Percentiles rank a stretch among this genome's conserved stretches.
Conservation (phyloP, 2,329 filamentous ascomycete genomes). For the Chaetomium sp. region DNA sequence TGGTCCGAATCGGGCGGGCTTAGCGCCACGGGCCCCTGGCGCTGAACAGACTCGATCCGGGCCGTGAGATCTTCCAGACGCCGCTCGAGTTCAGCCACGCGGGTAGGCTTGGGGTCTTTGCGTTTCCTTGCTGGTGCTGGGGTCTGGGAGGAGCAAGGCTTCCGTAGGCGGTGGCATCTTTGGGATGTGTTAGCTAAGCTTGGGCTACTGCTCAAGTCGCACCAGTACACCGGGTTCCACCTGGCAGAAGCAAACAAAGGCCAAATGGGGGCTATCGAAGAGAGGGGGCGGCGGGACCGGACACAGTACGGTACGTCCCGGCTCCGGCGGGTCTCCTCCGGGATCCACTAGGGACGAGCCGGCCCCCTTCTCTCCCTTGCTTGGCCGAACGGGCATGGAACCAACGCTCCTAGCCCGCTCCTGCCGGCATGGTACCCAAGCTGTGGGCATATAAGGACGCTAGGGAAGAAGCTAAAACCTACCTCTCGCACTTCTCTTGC, state of each 20-base stretch:
- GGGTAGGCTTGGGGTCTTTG: slow-evolving; percentile 41
- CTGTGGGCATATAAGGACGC: background rate
- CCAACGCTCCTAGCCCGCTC: too few relatives aligned
- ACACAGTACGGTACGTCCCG: too few relatives aligned
- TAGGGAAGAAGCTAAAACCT: background rate
- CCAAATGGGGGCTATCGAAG: too few relatives aligned
- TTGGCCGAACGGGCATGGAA: too few relatives aligned
- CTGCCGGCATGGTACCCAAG: too few relatives aligned
- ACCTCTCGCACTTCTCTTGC: slow-evolving; percentile 42
- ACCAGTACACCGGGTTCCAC: too few relatives aligned
- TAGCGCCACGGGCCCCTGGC: slow-evolving; percentile 10
- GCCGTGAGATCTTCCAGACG: slow-evolving; percentile 44
- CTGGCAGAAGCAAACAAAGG: too few relatives aligned
- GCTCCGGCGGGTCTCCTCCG: too few relatives aligned
- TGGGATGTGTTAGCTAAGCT: slow-evolving; percentile 1
- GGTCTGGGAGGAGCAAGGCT: slow-evolving; percentile 41
- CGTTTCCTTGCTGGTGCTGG: slow-evolving; percentile 43
- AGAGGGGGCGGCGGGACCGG: too few relatives aligned
- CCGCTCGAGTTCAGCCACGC: slow-evolving; percentile 46
- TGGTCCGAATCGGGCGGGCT: slow-evolving; percentile 17
- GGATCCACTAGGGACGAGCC: too few relatives aligned
- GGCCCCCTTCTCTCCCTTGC: too few relatives aligned
- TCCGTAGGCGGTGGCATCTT: slow-evolving; percentile 43
- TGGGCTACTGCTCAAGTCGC: too few relatives aligned
- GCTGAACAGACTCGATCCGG: slow-evolving; percentile 32